Evolutionary conservation across 345 rosid species (phyloP), one percentile per base, ranked within the genome.

Genomic region (Aethionema arabicum): DNA sequence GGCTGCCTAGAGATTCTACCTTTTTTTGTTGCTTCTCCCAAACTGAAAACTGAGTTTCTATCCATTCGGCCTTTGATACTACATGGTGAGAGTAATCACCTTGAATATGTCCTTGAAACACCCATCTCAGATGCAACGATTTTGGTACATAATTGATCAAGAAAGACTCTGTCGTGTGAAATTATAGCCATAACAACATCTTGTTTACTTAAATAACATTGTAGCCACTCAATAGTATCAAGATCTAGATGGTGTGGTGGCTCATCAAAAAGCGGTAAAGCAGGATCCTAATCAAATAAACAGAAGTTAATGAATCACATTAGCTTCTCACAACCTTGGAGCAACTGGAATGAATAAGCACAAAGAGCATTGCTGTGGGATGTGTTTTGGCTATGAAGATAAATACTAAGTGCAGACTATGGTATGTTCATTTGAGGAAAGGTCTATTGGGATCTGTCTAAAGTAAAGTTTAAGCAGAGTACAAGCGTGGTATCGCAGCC

Each of bases 41-140:
- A 10, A 91, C 89, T 21, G 85, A 81, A 75, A 65, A 42, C 59
- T 87, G 98, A 66, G 85, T 46, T 79, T 86, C 96, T 16, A 82
- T 63, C 93, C 86, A 89, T 47, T 78, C 80, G 16, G 85, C 93
- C 82, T 85, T 92, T 8, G 87, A 80, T 36, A 78, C 35, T 5
- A 89, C 66, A 55, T 83, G 89, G 75, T 83, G 89, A 66, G 98
- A 92, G 74, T 92, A 92, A 56, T 89, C 89, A 61, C 98, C 96
- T 53, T 67, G 82, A 14, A 69, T n/a, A 88, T 2, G 98, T 86
- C 73, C 89, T 80, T 5, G 96, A 84, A 32, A 86, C 88, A 53
- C 98, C 98, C 93, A 85, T 82, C 44, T 92, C 96, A 15, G 93
- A 89, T 77, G 89, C 98, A 68, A 92, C 96, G 59, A 88, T 89